Evolutionary conservation across 1,284 basidiomycete species (phyloP), one percentile per base, ranked within the genome.

Genomic region (Peniophora sp.): DNA sequence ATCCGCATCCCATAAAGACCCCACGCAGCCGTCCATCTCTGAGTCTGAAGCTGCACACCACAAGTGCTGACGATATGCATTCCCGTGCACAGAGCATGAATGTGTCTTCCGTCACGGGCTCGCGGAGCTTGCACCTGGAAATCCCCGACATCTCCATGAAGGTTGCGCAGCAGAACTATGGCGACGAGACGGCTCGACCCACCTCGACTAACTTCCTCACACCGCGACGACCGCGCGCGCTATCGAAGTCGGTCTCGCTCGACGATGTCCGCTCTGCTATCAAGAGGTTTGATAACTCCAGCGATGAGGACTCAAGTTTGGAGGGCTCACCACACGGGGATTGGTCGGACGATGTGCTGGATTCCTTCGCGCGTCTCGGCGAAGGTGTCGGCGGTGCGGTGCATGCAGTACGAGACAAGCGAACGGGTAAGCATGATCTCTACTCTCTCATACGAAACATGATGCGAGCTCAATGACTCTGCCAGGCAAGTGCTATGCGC

Each of bases 361-460:
- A 91, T 53, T 80, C 86, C 52, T 56, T 94, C n/a, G 68, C 71
- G 14, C 73, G 87, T 25, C 72, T 99, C 0, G 97, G 97, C 9
- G 97, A 99, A 63, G 97, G 97, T 34, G 91, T 95, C 19, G 92
- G 95, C 49, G 97, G 97, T 22, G 89, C 92, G 2, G 97, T 99
- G 23, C 84, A 92, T 65, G 89, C 92, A 65, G 96, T 97, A 36
- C 79, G 71, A 59, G 89, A 94, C 65, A 80, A 73, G 61, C 82
- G 83, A 47, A 90, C 81, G 0, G 83, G 83, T 32, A 32, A 32
- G 27, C 27, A 32, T 12, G 27, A 6, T 32, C 6, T 32, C 27
- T 32, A 6, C 12, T 5, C 27, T 32, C 27, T 32, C 27, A 32
- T 32, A 5, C 27, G 27, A 32, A n/a, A 6, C 27, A 12, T 12